A percentile compares a stretch with the other conserved stretches of the same genome.
phyloP scores from a whole-genome alignment of 148 eudicot genomes.

The Camellia sinensis region DNA sequence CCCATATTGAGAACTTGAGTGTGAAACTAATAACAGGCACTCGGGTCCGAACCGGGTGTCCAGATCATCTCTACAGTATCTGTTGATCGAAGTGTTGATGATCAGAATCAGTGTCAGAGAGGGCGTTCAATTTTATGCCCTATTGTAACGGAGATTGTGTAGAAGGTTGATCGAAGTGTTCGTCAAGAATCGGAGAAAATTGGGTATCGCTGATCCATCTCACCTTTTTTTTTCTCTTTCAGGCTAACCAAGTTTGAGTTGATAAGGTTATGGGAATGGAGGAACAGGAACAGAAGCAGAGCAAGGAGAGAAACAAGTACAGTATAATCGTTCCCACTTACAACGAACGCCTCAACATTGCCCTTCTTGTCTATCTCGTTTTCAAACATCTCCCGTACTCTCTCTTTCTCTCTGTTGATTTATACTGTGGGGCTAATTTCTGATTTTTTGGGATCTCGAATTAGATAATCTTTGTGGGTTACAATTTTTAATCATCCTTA shows the following conservation, averaged over 20 bases:
- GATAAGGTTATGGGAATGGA: constrained; percentile 18
- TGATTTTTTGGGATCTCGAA: constrained; percentile 3
- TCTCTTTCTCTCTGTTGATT: constrained; percentile 3
- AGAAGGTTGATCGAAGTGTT: background rate
- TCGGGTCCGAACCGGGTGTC: too few species aligned
- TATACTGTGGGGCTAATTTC: background rate
- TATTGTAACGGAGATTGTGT: too few species aligned
- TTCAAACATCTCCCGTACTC: constrained; percentile 69
- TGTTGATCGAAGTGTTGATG: too few species aligned
- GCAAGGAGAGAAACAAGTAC: constrained; percentile 43
- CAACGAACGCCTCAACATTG: constrained; percentile 91
- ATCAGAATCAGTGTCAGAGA: too few species aligned
- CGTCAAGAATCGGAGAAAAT: background rate
- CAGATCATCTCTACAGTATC: too few species aligned
- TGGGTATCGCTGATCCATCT: background rate
- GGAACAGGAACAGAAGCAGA: constrained; percentile 20
- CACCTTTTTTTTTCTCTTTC: background rate
- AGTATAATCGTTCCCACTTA: constrained; percentile 84
- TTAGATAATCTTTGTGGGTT: background rate
- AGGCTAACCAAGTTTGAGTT: background rate
- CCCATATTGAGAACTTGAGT: too few species aligned
- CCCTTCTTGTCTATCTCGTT: constrained; percentile 70
- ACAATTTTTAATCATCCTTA: too few species aligned
- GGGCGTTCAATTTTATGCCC: background rate
- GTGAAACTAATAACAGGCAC: too few species aligned